Base-by-base conservation (phyloP, 1,284 basidiomycete genomes). In the Rhizopogon parksii region DNA sequence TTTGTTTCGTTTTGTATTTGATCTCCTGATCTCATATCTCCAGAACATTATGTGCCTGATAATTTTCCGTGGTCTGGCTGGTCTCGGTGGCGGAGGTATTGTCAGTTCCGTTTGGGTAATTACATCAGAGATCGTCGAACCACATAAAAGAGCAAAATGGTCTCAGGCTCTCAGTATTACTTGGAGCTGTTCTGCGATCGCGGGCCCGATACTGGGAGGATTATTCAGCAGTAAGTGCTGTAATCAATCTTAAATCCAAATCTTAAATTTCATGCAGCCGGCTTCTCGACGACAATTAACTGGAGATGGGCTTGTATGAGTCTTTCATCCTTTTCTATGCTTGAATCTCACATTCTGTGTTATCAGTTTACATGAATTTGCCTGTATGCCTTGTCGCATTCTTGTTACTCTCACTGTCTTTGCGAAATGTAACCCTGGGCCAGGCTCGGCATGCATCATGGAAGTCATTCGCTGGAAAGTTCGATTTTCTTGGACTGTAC, bases 221-320 rank as follows among this genome's bases (percentile, higher is more conserved):
- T 61, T 82, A 52, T 91, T 90, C 68, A 88, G 86, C 61, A 73
- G 86, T 87, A 57, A 67, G 81, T 70, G 42, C 17, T 40, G 2
- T 49, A 36, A 27, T 27, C 14, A 40, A 49, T 59, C 49, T 51
- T 50, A 49, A 43, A 36, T 51, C 36, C 27, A 42, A 46, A 34
- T 53, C 56, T 58, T 49, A 58, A 50, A 55, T 53, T 25, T 39
- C 39, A n/a, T 38, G 38, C 47, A 67, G 59, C 58, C 46, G 43
- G 46, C 52, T 56, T 54, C 19, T 59, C 58, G 32, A 52, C 60
- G 40, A 59, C 54, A 48, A 56, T 83, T 45, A 80, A 71, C 59
- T 90, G 87, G 87, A 75, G 88, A 75, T 89, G 85, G 83, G 84
- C 79, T 53, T 90, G 88, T 90, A 68, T 70, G 21, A 24, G 87